Base-by-base conservation (phyloP, 2,329 filamentous ascomycete genomes). In the Albifimbria verrucaria region DNA sequence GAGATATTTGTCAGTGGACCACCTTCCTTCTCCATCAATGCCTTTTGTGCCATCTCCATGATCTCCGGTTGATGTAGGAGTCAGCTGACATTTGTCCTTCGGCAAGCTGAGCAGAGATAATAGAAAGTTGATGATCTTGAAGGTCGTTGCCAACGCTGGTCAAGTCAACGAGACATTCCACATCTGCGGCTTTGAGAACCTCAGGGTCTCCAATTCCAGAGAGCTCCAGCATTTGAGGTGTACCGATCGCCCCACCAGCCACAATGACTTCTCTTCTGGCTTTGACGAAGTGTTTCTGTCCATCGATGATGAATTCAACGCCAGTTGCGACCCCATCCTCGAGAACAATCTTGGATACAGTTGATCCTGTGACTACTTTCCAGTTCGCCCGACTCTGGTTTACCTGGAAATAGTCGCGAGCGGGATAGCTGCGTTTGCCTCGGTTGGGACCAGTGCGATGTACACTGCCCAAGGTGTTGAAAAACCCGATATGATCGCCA, bases 241-340 rank as follows among this genome's bases (percentile, higher is more conserved):
- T 43, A 9, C 41, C 41, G 20, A 43, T 10, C 9, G 41, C 15
- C 9, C 41, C 41, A 10, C 9, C 41, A 18, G 10, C 41, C 7
- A 43, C 9, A 10, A 43, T 18, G 41, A 43, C 41, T 18, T 43
- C 41, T 7, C 20, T 18, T 7, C 18, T 43, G n/a, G 41, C 41
- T n/a, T 9, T 10, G 10, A 18, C 20, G 41, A 21, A 10, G 74
- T 32, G 26, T 15, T 32, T 9, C 26, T 32, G 26, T 21, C 7
- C 20, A n/a, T n/a, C 41, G 41, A n/a, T n/a, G 28, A 9, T 36
- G 9, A 43, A n/a, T 18, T 43, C 15, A 18, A 18, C 9, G 15
- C 41, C 41, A n/a, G 28, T 36, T n/a, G 41, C 41, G 15, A n/a
- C n/a, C n/a, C 41, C 9, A n/a, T 10, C 15, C 20, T 43, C 20